These are phyloP conservation scores for Zymoseptoria brevis DNA, from an alignment of 2,329 filamentous ascomycete species.

Conservation along the genomic window DNA sequence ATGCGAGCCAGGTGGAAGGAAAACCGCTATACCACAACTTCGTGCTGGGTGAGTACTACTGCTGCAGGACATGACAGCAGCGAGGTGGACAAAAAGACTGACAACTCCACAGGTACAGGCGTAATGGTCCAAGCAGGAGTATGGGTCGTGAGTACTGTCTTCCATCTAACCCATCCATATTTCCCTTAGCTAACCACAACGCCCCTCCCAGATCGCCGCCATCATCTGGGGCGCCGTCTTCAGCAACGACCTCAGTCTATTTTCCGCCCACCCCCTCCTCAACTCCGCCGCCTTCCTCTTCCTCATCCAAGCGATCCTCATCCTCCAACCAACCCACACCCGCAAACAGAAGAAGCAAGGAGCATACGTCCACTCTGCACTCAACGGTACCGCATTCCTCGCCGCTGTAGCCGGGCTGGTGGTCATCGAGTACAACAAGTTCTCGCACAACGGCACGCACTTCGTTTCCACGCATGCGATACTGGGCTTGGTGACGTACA, in stretches of 20 bases:
- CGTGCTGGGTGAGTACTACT: constrained; percentile 53
- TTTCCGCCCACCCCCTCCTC: constrained; percentile 53
- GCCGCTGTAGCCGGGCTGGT: constrained; percentile 57
- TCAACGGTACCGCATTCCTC: constrained; percentile 60
- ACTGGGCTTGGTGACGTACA: constrained; percentile 69
- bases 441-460: constrained; percentile 56
- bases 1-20: constrained; percentile 61
- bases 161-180: constrained; percentile 20
- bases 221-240: constrained; percentile 75
- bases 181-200: not conserved
- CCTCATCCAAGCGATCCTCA: constrained; percentile 69
- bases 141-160: constrained; percentile 46
- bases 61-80: not conserved
- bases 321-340: constrained; percentile 81
- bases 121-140: constrained; percentile 71
- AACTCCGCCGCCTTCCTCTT: constrained; percentile 58
- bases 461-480: constrained; percentile 77
- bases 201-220: constrained; percentile 49
- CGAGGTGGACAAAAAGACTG: constrained; percentile 2
- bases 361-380: constrained; percentile 56
- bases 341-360: constrained; percentile 61
- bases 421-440: constrained; percentile 80
- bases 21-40: constrained; percentile 63
- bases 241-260: constrained; percentile 63
- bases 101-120: constrained; percentile 59